phyloP scores from a whole-genome alignment of 495 filamentous ascomycete genomes.

The Oidiodendron maius region DNA sequence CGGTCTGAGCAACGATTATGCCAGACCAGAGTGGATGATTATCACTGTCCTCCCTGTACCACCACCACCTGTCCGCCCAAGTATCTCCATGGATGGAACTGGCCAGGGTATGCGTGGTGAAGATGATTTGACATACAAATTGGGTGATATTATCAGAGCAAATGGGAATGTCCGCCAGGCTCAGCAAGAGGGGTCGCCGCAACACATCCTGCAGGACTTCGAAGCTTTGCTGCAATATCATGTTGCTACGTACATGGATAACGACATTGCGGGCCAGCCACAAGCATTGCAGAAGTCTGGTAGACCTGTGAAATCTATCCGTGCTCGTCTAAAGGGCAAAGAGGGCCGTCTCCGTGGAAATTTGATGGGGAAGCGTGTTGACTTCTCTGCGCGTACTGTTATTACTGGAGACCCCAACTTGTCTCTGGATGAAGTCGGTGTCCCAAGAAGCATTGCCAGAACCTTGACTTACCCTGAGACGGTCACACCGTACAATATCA shows the following conservation, averaged over 20 bases:
- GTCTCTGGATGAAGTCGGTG: constrained; percentile 93
- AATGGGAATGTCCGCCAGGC: constrained; percentile 90
- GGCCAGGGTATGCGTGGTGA: constrained; percentile 83
- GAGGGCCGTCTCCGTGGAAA: constrained; percentile 96
- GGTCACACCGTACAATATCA: constrained; percentile 96
- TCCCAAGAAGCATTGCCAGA: constrained; percentile 80
- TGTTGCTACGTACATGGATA: constrained; percentile 98
- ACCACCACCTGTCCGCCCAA: constrained; percentile 89
- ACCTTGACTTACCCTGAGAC: constrained; percentile 95
- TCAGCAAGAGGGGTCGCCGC: constrained; percentile 80
- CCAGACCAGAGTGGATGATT: constrained; percentile 97
- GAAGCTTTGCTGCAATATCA: constrained; percentile 94
- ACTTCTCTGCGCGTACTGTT: constrained; percentile 98
- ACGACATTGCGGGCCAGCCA: constrained; percentile 93
- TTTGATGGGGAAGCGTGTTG: constrained; percentile 98
- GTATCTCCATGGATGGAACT: constrained; percentile 90
- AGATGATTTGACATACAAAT: constrained; percentile 97
- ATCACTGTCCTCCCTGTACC: constrained; percentile 92
- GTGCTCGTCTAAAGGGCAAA: constrained; percentile 95
- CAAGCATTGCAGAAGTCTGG: constrained; percentile 96
- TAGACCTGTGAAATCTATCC: constrained; percentile 90
- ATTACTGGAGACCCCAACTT: constrained; percentile 98
- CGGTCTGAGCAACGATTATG: constrained; percentile 87
- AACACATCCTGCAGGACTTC: constrained; percentile 84
- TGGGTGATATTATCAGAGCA: constrained; percentile 95